These are phyloP conservation scores for Perilla frutescens DNA, from an alignment of 257 asterid genomes.

Conservation along the genomic window DNA sequence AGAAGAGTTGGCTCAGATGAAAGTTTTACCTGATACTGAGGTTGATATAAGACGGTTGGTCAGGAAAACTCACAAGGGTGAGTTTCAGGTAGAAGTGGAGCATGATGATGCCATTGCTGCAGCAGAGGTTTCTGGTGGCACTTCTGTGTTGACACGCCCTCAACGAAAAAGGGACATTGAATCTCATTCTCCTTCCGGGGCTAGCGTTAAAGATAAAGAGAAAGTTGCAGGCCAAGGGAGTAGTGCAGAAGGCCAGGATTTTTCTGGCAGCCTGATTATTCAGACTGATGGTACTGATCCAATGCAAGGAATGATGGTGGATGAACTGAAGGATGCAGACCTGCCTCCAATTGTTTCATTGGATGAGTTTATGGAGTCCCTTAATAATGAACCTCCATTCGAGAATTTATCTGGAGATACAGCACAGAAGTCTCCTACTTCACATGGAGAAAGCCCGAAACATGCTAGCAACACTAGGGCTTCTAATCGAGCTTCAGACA, in stretches of 20 bases:
- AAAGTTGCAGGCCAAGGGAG: conserved; percentile 45
- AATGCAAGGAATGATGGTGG: conserved; percentile 97
- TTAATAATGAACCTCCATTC: conserved; percentile 91
- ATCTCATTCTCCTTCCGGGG: conserved; percentile 45
- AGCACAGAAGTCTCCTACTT: conserved; percentile 34
- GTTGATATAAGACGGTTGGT: conserved; percentile 81
- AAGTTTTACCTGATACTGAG: conserved; percentile 89
- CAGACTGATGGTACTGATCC: conserved; percentile 90
- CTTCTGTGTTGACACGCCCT: conserved; percentile 46
- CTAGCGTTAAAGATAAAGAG: conserved; percentile 50
- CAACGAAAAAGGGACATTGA: conserved; percentile 45
- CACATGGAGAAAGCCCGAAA: conserved; percentile 50
- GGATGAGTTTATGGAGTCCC: conserved; percentile 98
- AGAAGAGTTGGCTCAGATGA: conserved; percentile 88
- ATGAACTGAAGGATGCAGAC: conserved; percentile 85
- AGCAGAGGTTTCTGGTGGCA: conserved; percentile 78
- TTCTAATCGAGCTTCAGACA: conserved; percentile 46
- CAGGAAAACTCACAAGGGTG: conserved; percentile 99
- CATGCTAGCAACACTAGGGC: conserved; percentile 35
- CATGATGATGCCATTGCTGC: conserved; percentile 60
- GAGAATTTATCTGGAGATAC: conserved; percentile 64
- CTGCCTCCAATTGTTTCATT: conserved; percentile 93
- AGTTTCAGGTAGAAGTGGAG: conserved; percentile 86
- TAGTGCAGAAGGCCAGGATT: conserved; percentile 59
- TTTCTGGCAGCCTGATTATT: conserved; percentile 67